These are phyloP conservation scores for Flaveria ramosissima DNA, from an alignment of 129 eudicot species.

Conservation along the genomic window DNA sequence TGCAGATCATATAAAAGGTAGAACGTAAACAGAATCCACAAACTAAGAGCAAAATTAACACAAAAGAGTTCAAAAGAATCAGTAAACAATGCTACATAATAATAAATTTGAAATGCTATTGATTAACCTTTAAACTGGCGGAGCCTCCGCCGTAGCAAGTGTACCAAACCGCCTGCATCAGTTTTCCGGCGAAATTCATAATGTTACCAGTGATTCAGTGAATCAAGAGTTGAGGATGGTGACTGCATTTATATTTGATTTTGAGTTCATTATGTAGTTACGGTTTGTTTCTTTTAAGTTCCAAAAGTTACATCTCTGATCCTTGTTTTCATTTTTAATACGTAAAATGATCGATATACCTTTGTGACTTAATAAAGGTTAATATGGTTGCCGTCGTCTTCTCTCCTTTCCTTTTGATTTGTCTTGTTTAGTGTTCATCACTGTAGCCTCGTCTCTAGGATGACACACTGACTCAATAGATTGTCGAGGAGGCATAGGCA, in stretches of 20 bases:
- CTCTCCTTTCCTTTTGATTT: too few relatives aligned
- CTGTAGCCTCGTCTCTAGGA: too few relatives aligned
- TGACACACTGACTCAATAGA: too few relatives aligned
- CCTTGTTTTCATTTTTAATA: too few relatives aligned
- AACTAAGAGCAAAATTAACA: neutral
- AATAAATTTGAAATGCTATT: neutral
- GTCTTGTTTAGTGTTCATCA: too few relatives aligned
- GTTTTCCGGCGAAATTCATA: slow-evolving; percentile 55
- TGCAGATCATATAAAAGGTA: neutral
- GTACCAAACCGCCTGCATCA: slow-evolving; percentile 78
- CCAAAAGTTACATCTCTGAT: too few relatives aligned
- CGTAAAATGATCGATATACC: too few relatives aligned
- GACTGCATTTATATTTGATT: neutral
- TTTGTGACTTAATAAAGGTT: too few relatives aligned
- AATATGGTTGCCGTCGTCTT: too few relatives aligned
- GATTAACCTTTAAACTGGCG: slow-evolving; percentile 62
- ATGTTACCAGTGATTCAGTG: slow-evolving; percentile 9
- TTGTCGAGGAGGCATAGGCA: too few relatives aligned
- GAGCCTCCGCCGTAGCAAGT: slow-evolving; percentile 70
- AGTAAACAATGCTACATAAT: neutral
- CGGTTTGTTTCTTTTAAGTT: too few relatives aligned
- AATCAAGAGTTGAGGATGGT: slow-evolving; percentile 8
- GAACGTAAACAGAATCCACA: neutral
- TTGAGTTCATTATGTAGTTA: neutral
- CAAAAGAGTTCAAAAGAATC: neutral